A percentile compares a stretch with the other conserved stretches of the same genome.
Evolutionary conservation across 768 basidiomycete species (phyloP).

Genomic region (Calocera cornea): DNA sequence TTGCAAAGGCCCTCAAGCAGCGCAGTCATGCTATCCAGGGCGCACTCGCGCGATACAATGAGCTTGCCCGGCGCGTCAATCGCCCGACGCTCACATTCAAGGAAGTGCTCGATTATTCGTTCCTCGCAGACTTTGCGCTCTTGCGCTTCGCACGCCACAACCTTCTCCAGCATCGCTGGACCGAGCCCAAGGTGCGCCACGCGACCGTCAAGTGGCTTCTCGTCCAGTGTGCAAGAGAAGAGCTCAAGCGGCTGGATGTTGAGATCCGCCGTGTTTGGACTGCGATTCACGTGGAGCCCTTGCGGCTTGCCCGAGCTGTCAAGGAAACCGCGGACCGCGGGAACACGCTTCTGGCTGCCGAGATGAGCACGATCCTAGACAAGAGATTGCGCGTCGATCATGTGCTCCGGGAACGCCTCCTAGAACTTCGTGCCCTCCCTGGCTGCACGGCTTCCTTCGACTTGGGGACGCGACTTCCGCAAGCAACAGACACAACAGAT

Average conservation of each 20-base stretch:
- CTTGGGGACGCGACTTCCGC: no score
- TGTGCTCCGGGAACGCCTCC: no score
- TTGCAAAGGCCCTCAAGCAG: conserved; percentile 24
- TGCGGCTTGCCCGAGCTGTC: neutral
- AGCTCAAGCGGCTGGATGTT: neutral
- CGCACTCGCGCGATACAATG: conserved; percentile 26
- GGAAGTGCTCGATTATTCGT: conserved; percentile 10
- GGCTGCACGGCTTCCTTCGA: no score
- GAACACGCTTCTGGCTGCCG: neutral
- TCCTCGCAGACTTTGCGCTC: conserved; percentile 23
- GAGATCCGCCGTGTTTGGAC: neutral
- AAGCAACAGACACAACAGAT: no score
- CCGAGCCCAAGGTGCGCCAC: neutral
- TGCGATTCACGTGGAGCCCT: neutral
- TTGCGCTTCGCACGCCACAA: conserved; percentile 11
- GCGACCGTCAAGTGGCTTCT: no score
- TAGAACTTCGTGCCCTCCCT: no score
- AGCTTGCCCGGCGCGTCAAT: conserved; percentile 14
- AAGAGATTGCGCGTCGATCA: no score
- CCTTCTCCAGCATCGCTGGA: neutral
- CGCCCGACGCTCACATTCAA: conserved; percentile 7
- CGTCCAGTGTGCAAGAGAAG: neutral
- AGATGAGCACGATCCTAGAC: no score
- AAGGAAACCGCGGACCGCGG: neutral
- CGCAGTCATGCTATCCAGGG: conserved; percentile 24